phyloP scores from a whole-genome alignment of 2,329 filamentous ascomycete species.

The Neoscytalidium dimidiatum region DNA sequence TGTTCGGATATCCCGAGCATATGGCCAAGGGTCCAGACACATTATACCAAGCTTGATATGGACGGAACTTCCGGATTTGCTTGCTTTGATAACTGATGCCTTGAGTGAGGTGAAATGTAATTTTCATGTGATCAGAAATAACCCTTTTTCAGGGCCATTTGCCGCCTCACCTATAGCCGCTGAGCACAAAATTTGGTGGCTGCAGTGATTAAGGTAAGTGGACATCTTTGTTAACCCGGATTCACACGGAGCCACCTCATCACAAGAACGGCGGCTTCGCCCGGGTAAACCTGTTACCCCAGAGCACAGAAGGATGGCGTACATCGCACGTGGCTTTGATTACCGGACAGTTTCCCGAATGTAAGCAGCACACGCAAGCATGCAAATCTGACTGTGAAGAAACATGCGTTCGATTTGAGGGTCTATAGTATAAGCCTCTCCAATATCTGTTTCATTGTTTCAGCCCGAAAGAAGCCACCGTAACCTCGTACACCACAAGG shows the following conservation, averaged over 20 bases:
- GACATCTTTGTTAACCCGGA: not conserved
- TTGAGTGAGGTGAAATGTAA: no score
- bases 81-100: no score
- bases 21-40: not conserved
- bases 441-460: not conserved
- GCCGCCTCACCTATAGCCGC: not conserved
- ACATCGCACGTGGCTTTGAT: not conserved
- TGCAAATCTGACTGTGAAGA: slow-evolving; percentile 2
- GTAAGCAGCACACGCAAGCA: slow-evolving; percentile 4
- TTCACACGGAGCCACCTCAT: slow-evolving; percentile 6
- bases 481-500: slow-evolving; percentile 8
- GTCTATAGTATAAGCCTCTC: slow-evolving; percentile 13
- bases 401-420: slow-evolving; percentile 1
- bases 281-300: not conserved
- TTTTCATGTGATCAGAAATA: no score
- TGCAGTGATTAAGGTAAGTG: not conserved
- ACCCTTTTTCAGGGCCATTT: not conserved
- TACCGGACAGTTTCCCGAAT: not conserved
- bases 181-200: slow-evolving; percentile 4
- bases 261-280: not conserved
- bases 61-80: not conserved
- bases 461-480: not conserved
- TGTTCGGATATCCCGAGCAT: not conserved
- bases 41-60: not conserved
- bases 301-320: not conserved